Base-by-base conservation (phyloP, 352 stramenopile genomes). In the Pythium coloratum region DNA sequence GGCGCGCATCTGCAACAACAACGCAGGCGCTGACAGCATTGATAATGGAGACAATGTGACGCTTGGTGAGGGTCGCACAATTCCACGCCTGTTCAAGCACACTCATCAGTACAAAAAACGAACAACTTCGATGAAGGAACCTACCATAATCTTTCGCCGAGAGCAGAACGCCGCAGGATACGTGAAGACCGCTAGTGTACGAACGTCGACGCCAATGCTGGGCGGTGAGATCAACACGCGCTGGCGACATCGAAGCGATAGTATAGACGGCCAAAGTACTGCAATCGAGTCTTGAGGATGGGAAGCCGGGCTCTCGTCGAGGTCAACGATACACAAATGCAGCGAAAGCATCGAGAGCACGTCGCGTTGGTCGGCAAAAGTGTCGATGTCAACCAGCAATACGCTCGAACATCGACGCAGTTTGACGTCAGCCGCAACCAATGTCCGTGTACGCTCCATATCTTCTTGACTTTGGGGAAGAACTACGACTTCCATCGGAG, bases 71-170 rank as follows among this genome's bases (percentile, higher is more conserved):
- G 16, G 77, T 77, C 36, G 81, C 79, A 61, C 80, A 89, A 58
- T 82, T 94, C 86, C 86, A 94, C 6, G 67, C 66, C 70, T 76
- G 12, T 5, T 42, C 32, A 32, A 30, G 9, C 32, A 34, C 18
- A 13, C 3, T 61, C 2, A 57, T 32, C 38, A 34, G 36, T 47
- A 14, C 16, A 36, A 16, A 44, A 3, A 16, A 4, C n/a, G 30
- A 36, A 10, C 9, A 3, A 55, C 16, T 13, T 13, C 51, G 32
- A 33, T 33, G 18, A 9, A 50, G 18, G 30, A 28, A 54, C 80
- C 50, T 80, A 95, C 87, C 81, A 94, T 66, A 7, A 91, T 64
- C 36, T 91, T 91, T 24, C 84, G 80, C 10, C 86, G 82, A 59
- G 86, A 89, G 13, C 75, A 76, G 54, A 96, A 88, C 10, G 92